Evolutionary conservation across 2,329 filamentous ascomycete species (phyloP), one percentile per base, ranked within the genome.

Genomic region (Phaeophleospora eucalypticola): DNA sequence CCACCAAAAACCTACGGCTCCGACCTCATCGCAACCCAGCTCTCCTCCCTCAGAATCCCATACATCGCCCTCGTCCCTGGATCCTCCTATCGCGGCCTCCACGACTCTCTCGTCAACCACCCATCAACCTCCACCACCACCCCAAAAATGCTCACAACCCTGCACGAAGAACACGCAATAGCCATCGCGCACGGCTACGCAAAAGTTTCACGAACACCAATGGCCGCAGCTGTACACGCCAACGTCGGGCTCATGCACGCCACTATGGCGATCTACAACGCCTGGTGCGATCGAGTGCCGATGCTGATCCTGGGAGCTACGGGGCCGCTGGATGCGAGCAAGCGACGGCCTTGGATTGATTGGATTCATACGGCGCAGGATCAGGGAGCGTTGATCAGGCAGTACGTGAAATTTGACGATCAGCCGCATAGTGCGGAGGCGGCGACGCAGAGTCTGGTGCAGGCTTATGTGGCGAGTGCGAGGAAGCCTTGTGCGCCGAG

Each of bases 241-340:
- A 56, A 56, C 36, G 50, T 53, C 10, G 53, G 53, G 10, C 41
- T 56, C 9, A 53, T 53, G 49, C 53, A 56, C 29, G 53, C 53
- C 16, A 48, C 50, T 4, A 56, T 56, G 50, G 53, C 53, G 3
- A 47, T 56, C 40, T 56, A 51, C 41, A 56, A 56, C 19, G 53
- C 53, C 10, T 56, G 36, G 20, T 46, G 43, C 27, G 53, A 56
- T 43, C 43, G 53, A 3, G 50, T 51, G 8, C 53, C 53, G 9
- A 46, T 56, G 8, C 29, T 56, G 14, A 45, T 56, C 7, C 36
- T 56, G 4, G 53, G 50, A 3, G 53, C 53, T 4, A 55, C 49
- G 3, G 49, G 49, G 14, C 49, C 49, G n/a, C 18, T 56, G 14
- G 53, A 56, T 42, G 48, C 50, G 2, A 36, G 43, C 17, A 37